Evolutionary conservation across 768 basidiomycete species (phyloP).

Genomic region (Boletus pseudopeckii): DNA sequence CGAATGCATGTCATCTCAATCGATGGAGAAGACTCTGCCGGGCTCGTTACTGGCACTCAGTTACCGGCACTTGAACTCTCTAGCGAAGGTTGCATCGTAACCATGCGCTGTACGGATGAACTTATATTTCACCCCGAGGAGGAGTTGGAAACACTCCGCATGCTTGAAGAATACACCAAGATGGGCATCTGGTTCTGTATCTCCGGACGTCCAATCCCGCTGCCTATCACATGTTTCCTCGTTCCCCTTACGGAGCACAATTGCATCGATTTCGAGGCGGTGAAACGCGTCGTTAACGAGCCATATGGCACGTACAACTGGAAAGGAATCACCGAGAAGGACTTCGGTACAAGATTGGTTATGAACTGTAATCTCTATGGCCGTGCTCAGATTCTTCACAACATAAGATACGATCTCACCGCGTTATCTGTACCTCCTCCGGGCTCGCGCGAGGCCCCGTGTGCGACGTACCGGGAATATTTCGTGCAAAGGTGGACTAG

Average conservation of each 20-base stretch:
- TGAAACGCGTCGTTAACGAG: constrained; percentile 46
- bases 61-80: constrained; percentile 48
- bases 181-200: constrained; percentile 60
- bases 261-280: constrained; percentile 56
- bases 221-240: constrained; percentile 57
- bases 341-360: constrained; percentile 51
- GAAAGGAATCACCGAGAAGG: constrained; percentile 45
- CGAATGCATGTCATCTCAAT: constrained; percentile 64
- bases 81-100: constrained; percentile 29
- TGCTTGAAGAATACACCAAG: constrained; percentile 66
- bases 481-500: constrained; percentile 54
- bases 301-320: constrained; percentile 55
- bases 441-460: constrained; percentile 47
- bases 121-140: constrained; percentile 46
- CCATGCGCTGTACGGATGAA: constrained; percentile 47
- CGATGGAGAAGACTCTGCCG: constrained; percentile 49
- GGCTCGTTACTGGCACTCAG: constrained; percentile 62
- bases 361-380: constrained; percentile 55
- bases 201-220: constrained; percentile 52
- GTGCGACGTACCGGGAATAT: constrained; percentile 56
- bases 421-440: constrained; percentile 55
- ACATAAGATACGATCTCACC: constrained; percentile 62
- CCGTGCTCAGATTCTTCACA: constrained; percentile 51
- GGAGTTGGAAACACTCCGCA: constrained; percentile 43
- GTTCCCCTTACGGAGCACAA: constrained; percentile 54